Evolutionary conservation across 1,284 basidiomycete species (phyloP), one percentile per base, ranked within the genome.

Genomic region (Apiotrichum montevideense): DNA sequence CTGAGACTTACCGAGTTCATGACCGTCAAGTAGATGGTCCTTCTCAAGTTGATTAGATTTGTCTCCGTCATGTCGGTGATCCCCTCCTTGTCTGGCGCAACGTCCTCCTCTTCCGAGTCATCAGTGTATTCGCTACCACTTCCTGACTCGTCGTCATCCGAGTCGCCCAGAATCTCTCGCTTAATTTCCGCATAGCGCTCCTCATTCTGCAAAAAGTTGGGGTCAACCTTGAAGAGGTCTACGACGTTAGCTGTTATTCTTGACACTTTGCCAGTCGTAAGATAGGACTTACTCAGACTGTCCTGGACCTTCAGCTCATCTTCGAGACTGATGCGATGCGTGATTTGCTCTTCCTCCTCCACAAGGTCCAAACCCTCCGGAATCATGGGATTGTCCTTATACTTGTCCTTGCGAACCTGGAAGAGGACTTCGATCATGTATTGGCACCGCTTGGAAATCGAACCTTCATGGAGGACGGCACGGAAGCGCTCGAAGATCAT

Each of bases 371-470:
- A 76, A 0, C 92, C 92, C 70, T 98, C 93, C 1, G 90, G 87
- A 46, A 98, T 78, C 62, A 90, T 85, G 21, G 93, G 94, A 73
- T 99, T 97, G 74, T 98, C 95, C 80, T 97, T 97, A 82, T 91
- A 98, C 76, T 90, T 92, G 80, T 99, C 96, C 79, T 96, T 95
- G 63, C 95, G 83, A 9, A 97, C 90, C 76, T 96, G 93, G 88
- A 97, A 96, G 52, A 96, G 81, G 4, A 98, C 95, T 77, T 98
- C 96, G 69, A 99, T 93, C 96, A 98, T 98, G 79, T 97, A 99
- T 73, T 98, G 95, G 33, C 97, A 92, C 64, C 96, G 85, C 70
- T 98, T 94, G 70, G 88, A 91, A 75, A 98, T 95, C 43, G 83
- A 79, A 46, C 91, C 93, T 74, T 98, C 96, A 77, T 98, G 96